These are phyloP conservation scores for Willaertia magna DNA, from an alignment of 208 protist genomes.

Conservation along the genomic window DNA sequence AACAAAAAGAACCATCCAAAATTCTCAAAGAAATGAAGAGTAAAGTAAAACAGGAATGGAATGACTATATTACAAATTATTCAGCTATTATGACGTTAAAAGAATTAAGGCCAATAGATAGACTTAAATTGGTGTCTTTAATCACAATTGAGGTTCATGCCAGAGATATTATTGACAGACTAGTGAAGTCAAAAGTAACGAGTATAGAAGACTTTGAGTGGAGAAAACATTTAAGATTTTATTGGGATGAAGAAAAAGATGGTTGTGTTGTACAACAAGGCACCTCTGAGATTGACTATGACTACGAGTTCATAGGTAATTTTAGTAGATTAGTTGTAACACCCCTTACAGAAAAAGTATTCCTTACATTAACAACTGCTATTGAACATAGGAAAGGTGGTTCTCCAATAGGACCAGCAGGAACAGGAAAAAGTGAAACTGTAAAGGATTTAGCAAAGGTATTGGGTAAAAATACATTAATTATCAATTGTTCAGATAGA, in stretches of 20 bases:
- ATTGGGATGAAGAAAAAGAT: slow-evolving; percentile 59
- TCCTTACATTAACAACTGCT: slow-evolving; percentile 93
- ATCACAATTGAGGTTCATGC: slow-evolving; percentile 97
- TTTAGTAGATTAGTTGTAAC: slow-evolving; percentile 92
- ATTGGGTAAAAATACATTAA: slow-evolving; percentile 89
- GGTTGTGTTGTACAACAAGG: slow-evolving; percentile 77
- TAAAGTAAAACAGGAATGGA: slow-evolving; percentile 81
- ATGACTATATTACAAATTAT: slow-evolving; percentile 59
- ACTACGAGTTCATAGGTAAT: slow-evolving; percentile 95
- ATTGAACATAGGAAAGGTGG: slow-evolving; percentile 81
- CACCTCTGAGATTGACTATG: slow-evolving; percentile 71
- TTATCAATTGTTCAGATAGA: slow-evolving; percentile 96
- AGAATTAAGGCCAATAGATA: slow-evolving; percentile 69
- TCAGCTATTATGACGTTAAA: slow-evolving; percentile 81
- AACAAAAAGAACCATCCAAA: slow-evolving; percentile 50
- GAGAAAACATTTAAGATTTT: slow-evolving; percentile 87
- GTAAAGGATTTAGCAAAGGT: slow-evolving; percentile 94
- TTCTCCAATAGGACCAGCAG: slow-evolving; percentile 84
- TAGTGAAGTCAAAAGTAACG: slow-evolving; percentile 63
- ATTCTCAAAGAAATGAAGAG: slow-evolving; percentile 73
- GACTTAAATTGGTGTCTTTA: slow-evolving; percentile 83
- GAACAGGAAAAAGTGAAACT: slow-evolving; percentile 97
- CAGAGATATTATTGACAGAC: slow-evolving; percentile 84
- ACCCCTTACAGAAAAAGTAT: slow-evolving; percentile 90
- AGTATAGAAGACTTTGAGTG: slow-evolving; percentile 86